Evolutionary conservation across 345 rosid genomes (phyloP).

Genomic region (Lepidium africanum): DNA sequence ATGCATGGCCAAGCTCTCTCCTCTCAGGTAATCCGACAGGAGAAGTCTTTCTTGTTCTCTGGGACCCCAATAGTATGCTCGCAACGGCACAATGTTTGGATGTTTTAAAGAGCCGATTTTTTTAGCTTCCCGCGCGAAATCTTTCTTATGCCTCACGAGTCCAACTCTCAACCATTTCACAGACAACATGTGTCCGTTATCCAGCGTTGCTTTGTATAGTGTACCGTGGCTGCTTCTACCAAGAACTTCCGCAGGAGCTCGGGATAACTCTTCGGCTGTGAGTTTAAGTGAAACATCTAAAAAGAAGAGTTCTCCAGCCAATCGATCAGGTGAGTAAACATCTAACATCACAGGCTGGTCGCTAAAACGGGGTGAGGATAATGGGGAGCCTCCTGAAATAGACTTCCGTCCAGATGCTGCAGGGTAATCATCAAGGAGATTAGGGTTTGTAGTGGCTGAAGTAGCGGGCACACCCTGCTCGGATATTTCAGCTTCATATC

Average conservation of each 20-base stretch:
- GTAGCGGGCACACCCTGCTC: conserved; percentile 41
- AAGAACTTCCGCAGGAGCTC: conserved; percentile 99
- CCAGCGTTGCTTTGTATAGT: conserved; percentile 83
- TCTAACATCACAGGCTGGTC: conserved; percentile 72
- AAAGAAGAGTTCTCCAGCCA: conserved; percentile 88
- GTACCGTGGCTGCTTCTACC: conserved; percentile 99
- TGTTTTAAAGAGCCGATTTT: conserved; percentile 69
- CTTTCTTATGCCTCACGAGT: conserved; percentile 84
- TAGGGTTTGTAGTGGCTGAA: conserved; percentile 39
- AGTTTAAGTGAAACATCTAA: conserved; percentile 65
- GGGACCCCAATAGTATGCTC: conserved; percentile 96
- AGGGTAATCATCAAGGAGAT: conserved; percentile 49
- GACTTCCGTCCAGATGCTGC: conserved; percentile 64
- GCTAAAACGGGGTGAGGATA: conserved; percentile 62
- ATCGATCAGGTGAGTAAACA: conserved; percentile 89
- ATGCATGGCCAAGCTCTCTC: conserved; percentile 91
- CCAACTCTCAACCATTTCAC: conserved; percentile 98
- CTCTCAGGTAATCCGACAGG: conserved; percentile 68
- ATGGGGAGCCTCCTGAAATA: conserved; percentile 64
- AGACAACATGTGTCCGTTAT: conserved; percentile 65
- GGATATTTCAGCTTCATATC: conserved; percentile 44
- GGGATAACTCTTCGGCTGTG: conserved; percentile 85
- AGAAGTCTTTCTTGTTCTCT: conserved; percentile 95
- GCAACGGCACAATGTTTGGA: conserved; percentile 64
- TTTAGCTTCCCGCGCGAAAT: conserved; percentile 80